These are phyloP conservation scores for Nadsonia fulvescens DNA, from an alignment of 805 yeast species.

Conservation along the genomic window DNA sequence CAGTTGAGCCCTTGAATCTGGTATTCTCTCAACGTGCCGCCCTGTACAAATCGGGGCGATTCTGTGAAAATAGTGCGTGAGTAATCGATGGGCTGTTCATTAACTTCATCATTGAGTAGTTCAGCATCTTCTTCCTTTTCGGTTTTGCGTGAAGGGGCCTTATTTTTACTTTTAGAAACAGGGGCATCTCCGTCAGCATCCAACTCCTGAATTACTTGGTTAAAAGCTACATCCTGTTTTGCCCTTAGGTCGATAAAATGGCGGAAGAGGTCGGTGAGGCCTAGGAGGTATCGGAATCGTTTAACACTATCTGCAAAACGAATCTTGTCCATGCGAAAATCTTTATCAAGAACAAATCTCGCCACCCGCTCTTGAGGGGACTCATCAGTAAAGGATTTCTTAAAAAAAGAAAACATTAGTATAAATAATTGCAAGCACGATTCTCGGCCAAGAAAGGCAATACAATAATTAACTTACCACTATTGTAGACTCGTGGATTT, in stretches of 20 bases:
- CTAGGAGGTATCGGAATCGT: slow-evolving; percentile 64
- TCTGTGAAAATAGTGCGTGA: slow-evolving; percentile 57
- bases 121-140: slow-evolving; percentile 87
- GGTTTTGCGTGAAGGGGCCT: slow-evolving; percentile 54
- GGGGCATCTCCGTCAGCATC: too few species aligned
- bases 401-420: too few species aligned
- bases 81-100: slow-evolving; percentile 33
- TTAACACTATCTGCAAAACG: slow-evolving; percentile 43
- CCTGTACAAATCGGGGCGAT: slow-evolving; percentile 60
- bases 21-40: slow-evolving; percentile 69
- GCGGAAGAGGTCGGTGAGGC: slow-evolving; percentile 71
- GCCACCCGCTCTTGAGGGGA: too few species aligned
- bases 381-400: too few species aligned
- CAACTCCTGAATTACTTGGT: slow-evolving; percentile 17
- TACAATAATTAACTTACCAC: too few species aligned
- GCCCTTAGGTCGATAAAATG: slow-evolving; percentile 75
- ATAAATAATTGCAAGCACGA: too few species aligned
- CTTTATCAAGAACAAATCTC: too few species aligned
- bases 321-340: too few species aligned
- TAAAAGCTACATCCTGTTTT: slow-evolving; percentile 53
- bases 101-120: slow-evolving; percentile 58
- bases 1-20: slow-evolving; percentile 92
- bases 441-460: too few species aligned
- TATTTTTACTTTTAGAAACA: slow-evolving; percentile 1
- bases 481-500: too few species aligned